Conservation (phyloP, 805 yeast genomes). For the Sungouiella thailandica region DNA sequence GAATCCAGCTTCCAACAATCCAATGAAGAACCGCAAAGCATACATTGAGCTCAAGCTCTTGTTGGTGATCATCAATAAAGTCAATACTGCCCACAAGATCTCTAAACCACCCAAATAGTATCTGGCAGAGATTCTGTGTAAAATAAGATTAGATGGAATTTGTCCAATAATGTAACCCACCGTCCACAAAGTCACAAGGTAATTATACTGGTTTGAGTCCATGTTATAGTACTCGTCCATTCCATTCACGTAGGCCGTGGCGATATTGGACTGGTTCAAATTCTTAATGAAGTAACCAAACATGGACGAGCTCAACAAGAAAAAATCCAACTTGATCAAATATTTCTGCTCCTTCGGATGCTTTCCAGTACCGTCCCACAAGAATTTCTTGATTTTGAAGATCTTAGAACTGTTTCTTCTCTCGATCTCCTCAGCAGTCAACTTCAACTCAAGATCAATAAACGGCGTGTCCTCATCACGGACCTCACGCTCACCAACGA, state of each 20-base stretch:
- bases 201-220: conserved; percentile 15
- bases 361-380: conserved; percentile 36
- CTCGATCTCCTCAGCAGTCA: conserved; percentile 15
- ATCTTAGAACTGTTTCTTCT: conserved; percentile 15
- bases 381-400: conserved; percentile 20
- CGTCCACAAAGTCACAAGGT: conserved; percentile 13
- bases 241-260: conserved; percentile 16
- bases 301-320: conserved; percentile 19
- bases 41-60: conserved; percentile 9
- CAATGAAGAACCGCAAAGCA: conserved; percentile 21
- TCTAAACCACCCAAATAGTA: conserved; percentile 42
- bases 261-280: conserved; percentile 14
- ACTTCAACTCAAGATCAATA: conserved; percentile 7
- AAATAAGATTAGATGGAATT: conserved; percentile 18
- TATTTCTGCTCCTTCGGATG: conserved; percentile 33
- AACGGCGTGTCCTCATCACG: conserved; percentile 1
- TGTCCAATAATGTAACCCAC: conserved; percentile 14
- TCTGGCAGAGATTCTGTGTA: conserved; percentile 40
- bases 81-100: conserved; percentile 37
- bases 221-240: conserved; percentile 14
- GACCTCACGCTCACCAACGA: not conserved
- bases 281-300: conserved; percentile 15
- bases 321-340: conserved; percentile 29
- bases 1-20: conserved; percentile 44
- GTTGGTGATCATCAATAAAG: conserved; percentile 22